phyloP scores from a whole-genome alignment of 768 basidiomycete species.

The Mycena amicta region DNA sequence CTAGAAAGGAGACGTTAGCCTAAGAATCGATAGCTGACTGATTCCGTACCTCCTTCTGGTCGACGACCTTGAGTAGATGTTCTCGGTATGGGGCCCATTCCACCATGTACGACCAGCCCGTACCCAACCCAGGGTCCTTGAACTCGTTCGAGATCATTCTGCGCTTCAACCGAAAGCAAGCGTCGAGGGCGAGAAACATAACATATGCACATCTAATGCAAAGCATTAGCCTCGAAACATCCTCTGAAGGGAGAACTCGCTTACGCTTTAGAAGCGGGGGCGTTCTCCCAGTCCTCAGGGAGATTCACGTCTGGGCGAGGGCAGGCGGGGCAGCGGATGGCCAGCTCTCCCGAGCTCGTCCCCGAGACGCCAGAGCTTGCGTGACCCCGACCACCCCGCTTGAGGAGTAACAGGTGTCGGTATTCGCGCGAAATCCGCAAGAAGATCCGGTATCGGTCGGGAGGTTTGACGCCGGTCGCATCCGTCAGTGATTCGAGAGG shows the following conservation, averaged over 20 bases:
- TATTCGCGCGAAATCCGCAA: conserved; percentile 18
- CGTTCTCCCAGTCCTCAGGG: conserved; percentile 25
- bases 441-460: conserved; percentile 11
- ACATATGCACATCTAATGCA: neutral
- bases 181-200: conserved; percentile 21
- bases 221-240: neutral
- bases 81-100: neutral
- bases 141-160: conserved; percentile 14
- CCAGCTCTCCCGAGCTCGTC: conserved; percentile 30
- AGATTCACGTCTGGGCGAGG: conserved; percentile 33
- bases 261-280: conserved; percentile 15
- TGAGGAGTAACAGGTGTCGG: conserved; percentile 29
- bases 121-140: conserved; percentile 8
- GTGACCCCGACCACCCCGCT: conserved; percentile 30
- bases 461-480: neutral
- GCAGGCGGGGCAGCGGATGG: conserved; percentile 35
- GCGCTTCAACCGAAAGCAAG: conserved; percentile 20
- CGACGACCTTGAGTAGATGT: neutral
- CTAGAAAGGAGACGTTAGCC: conserved; percentile 7
- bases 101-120: conserved; percentile 2
- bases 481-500: conserved; percentile 11
- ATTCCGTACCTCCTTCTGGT: neutral
- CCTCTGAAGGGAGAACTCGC: no score
- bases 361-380: conserved; percentile 21
- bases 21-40: neutral